Evolutionary conservation across 139 green algal genomes (phyloP), one percentile per base, ranked within the genome.

Genomic region (Yamagishiella unicocca): DNA sequence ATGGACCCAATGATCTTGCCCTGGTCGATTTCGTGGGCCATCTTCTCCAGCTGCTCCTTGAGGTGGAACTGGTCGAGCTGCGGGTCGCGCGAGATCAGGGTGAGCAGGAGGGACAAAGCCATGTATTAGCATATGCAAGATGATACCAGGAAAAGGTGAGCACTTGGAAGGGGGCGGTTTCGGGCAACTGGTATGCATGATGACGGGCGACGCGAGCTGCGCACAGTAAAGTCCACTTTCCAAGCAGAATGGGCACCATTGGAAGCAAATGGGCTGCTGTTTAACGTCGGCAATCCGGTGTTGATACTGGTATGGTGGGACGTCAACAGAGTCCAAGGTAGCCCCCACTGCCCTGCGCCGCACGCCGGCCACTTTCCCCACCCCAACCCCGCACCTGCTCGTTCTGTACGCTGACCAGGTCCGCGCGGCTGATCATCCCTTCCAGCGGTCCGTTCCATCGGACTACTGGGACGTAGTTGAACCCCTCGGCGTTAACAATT

Each of bases 401-500:
- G 77, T 84, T 84, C 89, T 89, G 89, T 50, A 89, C 80, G 2
- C 87, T 64, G 55, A 89, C 89, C 45, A 90, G 82, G 38, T 85
- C 74, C 43, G 67, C 54, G 54, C 66, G 66, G 50, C 67, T 77
- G 6, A 84, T 17, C 0, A 83, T 33, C 19, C 53, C 87, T 45
- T 67, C 62, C 38, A 93, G 40, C 17, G 88, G 84, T 33, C 92
- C 89, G 54, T 91, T 86, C n/a, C 82, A 79, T 4, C 85, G 50
- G 12, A 94, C 81, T 2, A 94, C 92, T 24, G 92, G 92, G 50
- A 94, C 83, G 43, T 92, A 93, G 89, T 94, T 90, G 62, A 94
- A 91, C 38, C 92, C 92, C 86, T 93, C 87, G 5, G 89, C 88
- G 35, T 92, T 89, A 29, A 92, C 89, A 37, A 92, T 90, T 27